phyloP scores from a whole-genome alignment of 331 rosid species.

The Dryas integrifolia region DNA sequence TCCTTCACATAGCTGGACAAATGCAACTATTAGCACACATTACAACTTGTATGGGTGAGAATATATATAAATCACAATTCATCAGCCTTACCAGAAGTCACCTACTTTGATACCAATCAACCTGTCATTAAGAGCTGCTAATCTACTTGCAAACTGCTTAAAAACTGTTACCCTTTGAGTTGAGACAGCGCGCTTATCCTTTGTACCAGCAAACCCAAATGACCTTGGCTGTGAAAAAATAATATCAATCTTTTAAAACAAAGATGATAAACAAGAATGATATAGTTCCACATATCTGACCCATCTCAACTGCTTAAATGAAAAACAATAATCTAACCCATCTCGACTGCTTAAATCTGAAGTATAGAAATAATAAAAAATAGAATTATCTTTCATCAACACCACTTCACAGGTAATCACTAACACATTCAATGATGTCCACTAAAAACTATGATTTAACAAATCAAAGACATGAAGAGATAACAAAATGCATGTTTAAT shows the following conservation, averaged over 20 bases:
- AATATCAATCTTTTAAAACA: conserved; percentile 23
- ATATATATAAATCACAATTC: conserved; percentile 16
- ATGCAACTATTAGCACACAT: conserved; percentile 28
- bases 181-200: conserved; percentile 88
- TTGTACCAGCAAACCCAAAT: conserved; percentile 96
- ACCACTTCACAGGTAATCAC: not conserved
- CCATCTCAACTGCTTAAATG: not conserved
- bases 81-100: conserved; percentile 75
- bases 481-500: not conserved
- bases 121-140: conserved; percentile 84
- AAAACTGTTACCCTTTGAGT: conserved; percentile 92
- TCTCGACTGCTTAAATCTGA: too few species aligned
- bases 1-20: conserved; percentile 69
- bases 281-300: not conserved
- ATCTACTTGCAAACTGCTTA: conserved; percentile 70
- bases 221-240: conserved; percentile 63
- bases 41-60: conserved; percentile 9
- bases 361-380: not conserved
- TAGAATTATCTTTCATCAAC: not conserved
- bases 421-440: not conserved
- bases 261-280: conserved; percentile 12
- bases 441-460: not conserved
- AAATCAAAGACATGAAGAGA: not conserved
- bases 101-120: conserved; percentile 87
- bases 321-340: not conserved